Evolutionary conservation across 257 asterid species (phyloP).

Genomic region (Ligustrum vulgare): DNA sequence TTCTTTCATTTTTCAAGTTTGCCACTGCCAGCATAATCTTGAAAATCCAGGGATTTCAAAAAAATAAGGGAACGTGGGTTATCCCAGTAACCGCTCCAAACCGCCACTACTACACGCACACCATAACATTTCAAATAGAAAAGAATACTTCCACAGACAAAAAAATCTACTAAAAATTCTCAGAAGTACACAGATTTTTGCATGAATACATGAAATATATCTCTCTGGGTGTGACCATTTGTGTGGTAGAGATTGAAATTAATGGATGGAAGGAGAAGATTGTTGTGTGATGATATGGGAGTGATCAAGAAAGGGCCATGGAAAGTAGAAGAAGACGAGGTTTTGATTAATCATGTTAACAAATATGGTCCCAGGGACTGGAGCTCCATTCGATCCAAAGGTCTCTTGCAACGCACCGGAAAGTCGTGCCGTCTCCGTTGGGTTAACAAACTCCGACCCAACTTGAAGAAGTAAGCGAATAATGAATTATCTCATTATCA

Average conservation of each 20-base stretch:
- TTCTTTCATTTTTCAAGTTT: too few relatives aligned
- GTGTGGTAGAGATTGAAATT: conserved; percentile 6
- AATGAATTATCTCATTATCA: not conserved
- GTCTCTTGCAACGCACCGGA: conserved; percentile 77
- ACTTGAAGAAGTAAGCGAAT: conserved; percentile 54
- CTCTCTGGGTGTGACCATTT: not conserved
- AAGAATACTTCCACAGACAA: not conserved
- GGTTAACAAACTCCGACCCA: conserved; percentile 93
- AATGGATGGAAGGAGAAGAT: conserved; percentile 44
- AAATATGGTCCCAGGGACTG: conserved; percentile 85
- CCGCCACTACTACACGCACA: conserved; percentile 46
- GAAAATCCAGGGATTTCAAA: not conserved
- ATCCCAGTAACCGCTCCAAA: conserved; percentile 52
- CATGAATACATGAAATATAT: not conserved
- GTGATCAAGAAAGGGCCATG: conserved; percentile 94
- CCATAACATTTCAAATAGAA: not conserved
- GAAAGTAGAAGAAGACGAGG: conserved; percentile 83
- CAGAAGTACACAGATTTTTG: not conserved
- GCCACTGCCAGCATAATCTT: not conserved
- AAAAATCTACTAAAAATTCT: not conserved
- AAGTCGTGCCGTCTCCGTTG: conserved; percentile 96
- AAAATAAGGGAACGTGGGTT: conserved; percentile 24
- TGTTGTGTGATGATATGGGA: conserved; percentile 39
- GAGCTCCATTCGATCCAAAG: conserved; percentile 99
- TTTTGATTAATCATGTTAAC: conserved; percentile 61